These are phyloP conservation scores for Lodderomyces jiufengensis DNA, from an alignment of 1,139 yeast species.

Conservation along the genomic window DNA sequence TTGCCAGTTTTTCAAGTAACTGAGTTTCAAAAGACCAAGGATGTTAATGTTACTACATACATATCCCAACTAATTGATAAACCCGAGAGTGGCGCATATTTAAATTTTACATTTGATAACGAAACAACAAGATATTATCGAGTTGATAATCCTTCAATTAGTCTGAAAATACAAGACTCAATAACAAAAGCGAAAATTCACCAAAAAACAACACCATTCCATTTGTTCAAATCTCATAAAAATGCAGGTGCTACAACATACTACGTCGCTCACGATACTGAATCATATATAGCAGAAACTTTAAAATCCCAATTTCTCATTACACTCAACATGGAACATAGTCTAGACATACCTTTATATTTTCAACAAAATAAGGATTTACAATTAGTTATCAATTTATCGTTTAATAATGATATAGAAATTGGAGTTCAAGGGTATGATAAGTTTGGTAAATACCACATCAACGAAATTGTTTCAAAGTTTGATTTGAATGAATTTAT, in stretches of 20 bases:
- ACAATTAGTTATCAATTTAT: constrained; percentile 26
- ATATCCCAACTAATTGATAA: too few species aligned
- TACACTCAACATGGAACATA: constrained; percentile 48
- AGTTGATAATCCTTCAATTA: too few species aligned
- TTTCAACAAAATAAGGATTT: constrained; percentile 25
- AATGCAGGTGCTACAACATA: constrained; percentile 41
- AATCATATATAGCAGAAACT: constrained; percentile 56
- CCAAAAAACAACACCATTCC: constrained; percentile 81
- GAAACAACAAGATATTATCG: too few species aligned
- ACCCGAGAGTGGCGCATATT: too few species aligned
- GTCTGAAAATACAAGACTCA: constrained; percentile 31
- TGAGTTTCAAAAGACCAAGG: constrained; percentile 65
- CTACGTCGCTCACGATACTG: constrained; percentile 75
- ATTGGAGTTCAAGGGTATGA: constrained; percentile 29
- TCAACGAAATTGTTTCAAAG: constrained; percentile 23
- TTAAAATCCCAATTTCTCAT: constrained; percentile 61
- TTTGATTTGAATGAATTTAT: constrained; percentile 18
- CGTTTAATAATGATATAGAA: constrained; percentile 25
- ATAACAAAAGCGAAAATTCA: constrained; percentile 75
- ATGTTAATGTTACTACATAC: constrained; percentile 47
- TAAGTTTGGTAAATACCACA: constrained; percentile 20
- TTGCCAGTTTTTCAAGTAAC: constrained; percentile 69
- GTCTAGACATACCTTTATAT: constrained; percentile 21
- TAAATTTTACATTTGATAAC: too few species aligned
- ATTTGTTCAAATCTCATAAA: constrained; percentile 55